Conservation (phyloP, 805 yeast genomes). For the Myxozyma nipponensis region DNA sequence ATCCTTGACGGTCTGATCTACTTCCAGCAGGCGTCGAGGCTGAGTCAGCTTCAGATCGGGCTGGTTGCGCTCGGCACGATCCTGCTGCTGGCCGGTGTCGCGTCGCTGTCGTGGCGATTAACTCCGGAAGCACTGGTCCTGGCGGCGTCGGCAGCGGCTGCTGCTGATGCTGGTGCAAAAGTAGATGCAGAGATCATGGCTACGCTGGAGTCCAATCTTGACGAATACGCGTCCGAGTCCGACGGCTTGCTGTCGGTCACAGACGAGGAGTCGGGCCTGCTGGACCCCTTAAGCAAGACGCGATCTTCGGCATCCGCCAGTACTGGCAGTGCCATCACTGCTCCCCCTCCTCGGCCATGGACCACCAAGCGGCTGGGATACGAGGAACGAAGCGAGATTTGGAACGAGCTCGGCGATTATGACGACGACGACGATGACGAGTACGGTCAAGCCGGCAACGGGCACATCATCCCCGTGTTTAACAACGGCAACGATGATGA, state of each 20-base stretch:
- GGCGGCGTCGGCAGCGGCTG: not conserved
- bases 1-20: constrained; percentile 62
- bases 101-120: constrained; percentile 55
- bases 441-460: constrained; percentile 6
- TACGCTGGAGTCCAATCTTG: constrained; percentile 6
- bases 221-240: constrained; percentile 19
- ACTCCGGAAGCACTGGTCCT: constrained; percentile 12
- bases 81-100: constrained; percentile 55
- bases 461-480: constrained; percentile 16
- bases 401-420: constrained; percentile 25
- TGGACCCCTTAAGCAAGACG: constrained; percentile 1
- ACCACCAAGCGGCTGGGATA: constrained; percentile 17
- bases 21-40: constrained; percentile 48
- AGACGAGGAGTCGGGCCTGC: constrained; percentile 15
- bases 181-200: constrained; percentile 18
- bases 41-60: constrained; percentile 38
- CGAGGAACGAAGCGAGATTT: constrained; percentile 24
- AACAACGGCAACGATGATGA: constrained; percentile 16
- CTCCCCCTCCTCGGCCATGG: constrained; percentile 17
- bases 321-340: not conserved
- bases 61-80: constrained; percentile 50
- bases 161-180: constrained; percentile 3
- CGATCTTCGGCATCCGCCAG: constrained; percentile 3
- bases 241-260: constrained; percentile 6
- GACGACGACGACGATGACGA: constrained; percentile 18